Base-by-base conservation (phyloP, 257 asterid species). In the Echium plantagineum region DNA sequence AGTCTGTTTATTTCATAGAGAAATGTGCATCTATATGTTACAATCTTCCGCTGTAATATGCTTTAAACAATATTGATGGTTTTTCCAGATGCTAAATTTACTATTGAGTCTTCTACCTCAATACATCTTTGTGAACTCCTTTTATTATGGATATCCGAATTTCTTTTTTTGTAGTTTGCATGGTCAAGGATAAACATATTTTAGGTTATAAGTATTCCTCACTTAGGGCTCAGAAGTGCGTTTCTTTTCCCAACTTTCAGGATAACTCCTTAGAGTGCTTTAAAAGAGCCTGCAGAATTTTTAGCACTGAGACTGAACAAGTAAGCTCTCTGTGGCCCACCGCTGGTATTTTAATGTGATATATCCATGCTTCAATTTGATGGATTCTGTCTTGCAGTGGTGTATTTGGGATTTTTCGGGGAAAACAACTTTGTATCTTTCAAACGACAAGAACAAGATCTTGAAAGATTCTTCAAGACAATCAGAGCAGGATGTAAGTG, bases 371-470 rank as follows among this genome's bases (percentile, higher is more conserved):
- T 28, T 28, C 66, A 55, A 30, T 60, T 72, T 77, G 69, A 74
- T 65, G 49, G 52, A 20, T 58, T 59, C 53, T 59, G 58, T 24
- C 32, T 18, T 69, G 79, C 94, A 91, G 97, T 72, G 83, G 57
- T 79, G 87, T 68, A 80, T 91, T 69, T 91, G 97, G 98, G 98
- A 91, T 78, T 89, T 91, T 68, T 83, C 97, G 26, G 97, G 95
- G 64, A 90, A 78, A 80, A 85, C 94, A 24, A 71, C 75, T 18
- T 66, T 81, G 76, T 86, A 78, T 77, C 77, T 85, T 71, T 65
- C 80, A 77, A 81, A 75, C 21, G 94, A 85, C 76, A 79, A 74
- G 75, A 77, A 77, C 76, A 80, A 77, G 81, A 72, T 56, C 79
- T 65, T 71, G 38, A 84, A 85, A 69, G 97, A 88, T 63, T 77